Conservation (phyloP, 805 yeast species). For the Metschnikowia continentalis region DNA sequence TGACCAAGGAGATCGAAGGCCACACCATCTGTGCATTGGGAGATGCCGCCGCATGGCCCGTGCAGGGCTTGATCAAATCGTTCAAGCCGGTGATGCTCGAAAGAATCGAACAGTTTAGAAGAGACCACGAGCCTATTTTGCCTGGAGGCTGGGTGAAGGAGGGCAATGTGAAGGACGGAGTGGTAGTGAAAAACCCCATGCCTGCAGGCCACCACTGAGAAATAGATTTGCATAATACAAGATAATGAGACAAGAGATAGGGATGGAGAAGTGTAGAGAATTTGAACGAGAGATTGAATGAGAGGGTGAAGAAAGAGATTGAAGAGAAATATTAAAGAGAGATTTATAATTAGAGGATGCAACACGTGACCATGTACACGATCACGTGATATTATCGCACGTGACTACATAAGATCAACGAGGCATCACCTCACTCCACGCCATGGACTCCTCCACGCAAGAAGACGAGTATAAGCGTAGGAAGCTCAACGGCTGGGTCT, state of each 20-base stretch:
- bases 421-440: no score
- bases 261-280: no score
- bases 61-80: constrained; percentile 81
- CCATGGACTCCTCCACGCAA: constrained; percentile 1
- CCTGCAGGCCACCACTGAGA: constrained; percentile 39
- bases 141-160: constrained; percentile 78
- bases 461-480: constrained; percentile 3
- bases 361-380: background rate
- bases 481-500: constrained; percentile 7
- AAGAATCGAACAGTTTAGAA: constrained; percentile 62
- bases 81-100: constrained; percentile 81
- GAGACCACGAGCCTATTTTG: constrained; percentile 44
- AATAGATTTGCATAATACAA: constrained; percentile 2
- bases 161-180: constrained; percentile 58
- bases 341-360: no score
- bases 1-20: constrained; percentile 84
- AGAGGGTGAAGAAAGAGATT: no score
- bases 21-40: constrained; percentile 92
- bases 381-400: background rate
- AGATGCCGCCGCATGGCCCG: constrained; percentile 93
- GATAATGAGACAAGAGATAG: background rate
- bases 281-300: no score
- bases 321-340: no score
- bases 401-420: background rate
- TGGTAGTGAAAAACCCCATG: constrained; percentile 56